These are phyloP conservation scores for Rhodamnia rubescens DNA, from an alignment of 345 rosid genomes.

Conservation along the genomic window DNA sequence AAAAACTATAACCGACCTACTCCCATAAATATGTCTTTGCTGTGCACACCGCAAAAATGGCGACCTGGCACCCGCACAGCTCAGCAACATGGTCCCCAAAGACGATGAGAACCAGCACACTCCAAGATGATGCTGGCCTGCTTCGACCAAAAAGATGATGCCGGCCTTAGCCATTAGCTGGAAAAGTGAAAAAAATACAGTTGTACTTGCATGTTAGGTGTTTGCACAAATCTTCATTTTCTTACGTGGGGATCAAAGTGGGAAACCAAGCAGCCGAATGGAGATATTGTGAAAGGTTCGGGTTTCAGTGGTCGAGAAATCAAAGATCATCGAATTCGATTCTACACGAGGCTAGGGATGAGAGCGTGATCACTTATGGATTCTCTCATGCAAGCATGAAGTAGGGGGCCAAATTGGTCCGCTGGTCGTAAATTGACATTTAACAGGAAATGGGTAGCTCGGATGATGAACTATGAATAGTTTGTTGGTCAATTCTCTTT, in stretches of 20 bases:
- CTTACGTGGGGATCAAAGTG: neutral
- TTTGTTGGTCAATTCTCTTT: neutral
- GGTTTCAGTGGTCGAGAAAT: neutral
- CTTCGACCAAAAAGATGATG: neutral
- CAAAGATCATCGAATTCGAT: neutral
- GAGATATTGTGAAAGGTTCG: neutral
- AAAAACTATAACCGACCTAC: neutral
- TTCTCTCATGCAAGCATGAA: no score
- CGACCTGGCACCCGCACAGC: neutral
- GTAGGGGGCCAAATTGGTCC: no score
- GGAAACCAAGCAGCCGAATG: neutral
- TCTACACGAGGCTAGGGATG: neutral
- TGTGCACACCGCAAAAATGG: neutral
- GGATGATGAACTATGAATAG: neutral
- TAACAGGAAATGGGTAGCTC: neutral
- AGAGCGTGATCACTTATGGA: neutral
- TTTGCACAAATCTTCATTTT: neutral
- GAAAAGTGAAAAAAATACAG: neutral
- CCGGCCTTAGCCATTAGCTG: neutral
- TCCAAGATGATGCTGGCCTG: neutral
- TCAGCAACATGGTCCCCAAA: neutral
- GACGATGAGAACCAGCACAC: neutral
- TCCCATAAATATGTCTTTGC: neutral
- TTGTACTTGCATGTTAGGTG: neutral
- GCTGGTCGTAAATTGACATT: neutral